These are phyloP conservation scores for Waltergamsia citrina DNA, from an alignment of 2,329 filamentous ascomycete genomes.

Conservation along the genomic window DNA sequence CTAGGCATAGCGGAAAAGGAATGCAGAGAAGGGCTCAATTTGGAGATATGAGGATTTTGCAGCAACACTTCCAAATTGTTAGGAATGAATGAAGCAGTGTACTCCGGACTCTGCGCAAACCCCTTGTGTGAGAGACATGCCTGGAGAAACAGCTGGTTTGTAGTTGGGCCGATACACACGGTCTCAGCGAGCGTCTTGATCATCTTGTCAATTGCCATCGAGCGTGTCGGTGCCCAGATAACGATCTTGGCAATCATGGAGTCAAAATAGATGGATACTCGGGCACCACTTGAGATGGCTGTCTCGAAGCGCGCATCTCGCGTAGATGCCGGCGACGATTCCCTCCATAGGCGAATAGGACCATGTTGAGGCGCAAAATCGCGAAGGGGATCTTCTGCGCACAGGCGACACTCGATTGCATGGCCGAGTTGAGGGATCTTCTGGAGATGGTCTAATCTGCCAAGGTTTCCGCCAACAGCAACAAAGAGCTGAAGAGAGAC, in stretches of 20 bases:
- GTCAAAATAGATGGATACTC: conserved; percentile 34
- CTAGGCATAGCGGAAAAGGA: neutral
- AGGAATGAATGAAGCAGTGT: no score
- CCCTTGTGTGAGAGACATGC: conserved; percentile 51
- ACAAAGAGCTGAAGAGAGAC: conserved; percentile 42
- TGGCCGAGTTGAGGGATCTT: conserved; percentile 26
- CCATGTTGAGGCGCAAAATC: conserved; percentile 27
- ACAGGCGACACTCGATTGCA: conserved; percentile 33
- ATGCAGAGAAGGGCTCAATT: no score
- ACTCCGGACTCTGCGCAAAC: no score
- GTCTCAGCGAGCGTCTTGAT: conserved; percentile 19
- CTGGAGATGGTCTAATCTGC: no score
- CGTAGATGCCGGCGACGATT: conserved; percentile 6
- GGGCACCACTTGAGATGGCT: conserved; percentile 22
- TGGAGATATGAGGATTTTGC: no score
- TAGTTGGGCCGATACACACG: conserved; percentile 34
- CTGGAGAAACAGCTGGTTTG: conserved; percentile 65
- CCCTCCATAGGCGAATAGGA: conserved; percentile 21
- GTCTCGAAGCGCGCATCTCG: conserved; percentile 28
- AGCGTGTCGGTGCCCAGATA: conserved; percentile 27
- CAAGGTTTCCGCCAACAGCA: no score
- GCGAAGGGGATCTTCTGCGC: conserved; percentile 28
- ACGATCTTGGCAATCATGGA: conserved; percentile 36
- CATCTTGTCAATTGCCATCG: conserved; percentile 24
- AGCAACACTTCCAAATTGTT: no score